Conservation (phyloP, 495 filamentous ascomycete species). For the Apiosordaria backusii region DNA sequence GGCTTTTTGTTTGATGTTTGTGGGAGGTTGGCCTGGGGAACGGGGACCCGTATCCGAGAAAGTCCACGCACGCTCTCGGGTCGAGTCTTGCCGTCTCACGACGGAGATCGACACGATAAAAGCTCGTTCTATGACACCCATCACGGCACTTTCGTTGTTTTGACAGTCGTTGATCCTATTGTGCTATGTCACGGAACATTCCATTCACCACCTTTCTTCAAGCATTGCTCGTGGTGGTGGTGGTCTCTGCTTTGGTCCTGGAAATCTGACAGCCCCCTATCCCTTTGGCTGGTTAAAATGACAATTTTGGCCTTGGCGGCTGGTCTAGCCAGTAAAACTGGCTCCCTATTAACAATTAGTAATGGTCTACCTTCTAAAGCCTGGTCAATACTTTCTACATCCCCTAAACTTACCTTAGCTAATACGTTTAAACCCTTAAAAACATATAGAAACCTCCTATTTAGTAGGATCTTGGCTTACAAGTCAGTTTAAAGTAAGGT, state of each 20-base stretch:
- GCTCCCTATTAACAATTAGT: too few relatives aligned
- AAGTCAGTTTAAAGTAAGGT: too few relatives aligned
- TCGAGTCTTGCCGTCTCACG: background rate
- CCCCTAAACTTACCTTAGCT: too few relatives aligned
- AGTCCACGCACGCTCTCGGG: background rate
- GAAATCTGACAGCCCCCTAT: background rate
- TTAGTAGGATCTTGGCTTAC: too few relatives aligned
- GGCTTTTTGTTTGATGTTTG: background rate
- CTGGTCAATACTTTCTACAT: too few relatives aligned
- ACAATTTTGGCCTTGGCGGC: too few relatives aligned
- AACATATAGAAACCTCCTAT: too few relatives aligned
- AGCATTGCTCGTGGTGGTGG: background rate
- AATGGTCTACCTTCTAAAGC: too few relatives aligned
- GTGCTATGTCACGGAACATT: conserved; percentile 8
- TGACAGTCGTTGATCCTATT: background rate
- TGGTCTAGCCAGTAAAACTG: too few relatives aligned
- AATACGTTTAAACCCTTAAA: too few relatives aligned
- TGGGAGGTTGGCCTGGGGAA: background rate
- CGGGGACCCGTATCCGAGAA: background rate
- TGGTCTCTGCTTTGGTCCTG: background rate
- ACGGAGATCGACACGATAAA: background rate
- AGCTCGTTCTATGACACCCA: background rate
- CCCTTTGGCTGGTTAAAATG: too few relatives aligned
- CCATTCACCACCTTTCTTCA: background rate
- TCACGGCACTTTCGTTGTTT: background rate